Base-by-base conservation (phyloP, 208 protist genomes). In the Porcisia deanei region DNA sequence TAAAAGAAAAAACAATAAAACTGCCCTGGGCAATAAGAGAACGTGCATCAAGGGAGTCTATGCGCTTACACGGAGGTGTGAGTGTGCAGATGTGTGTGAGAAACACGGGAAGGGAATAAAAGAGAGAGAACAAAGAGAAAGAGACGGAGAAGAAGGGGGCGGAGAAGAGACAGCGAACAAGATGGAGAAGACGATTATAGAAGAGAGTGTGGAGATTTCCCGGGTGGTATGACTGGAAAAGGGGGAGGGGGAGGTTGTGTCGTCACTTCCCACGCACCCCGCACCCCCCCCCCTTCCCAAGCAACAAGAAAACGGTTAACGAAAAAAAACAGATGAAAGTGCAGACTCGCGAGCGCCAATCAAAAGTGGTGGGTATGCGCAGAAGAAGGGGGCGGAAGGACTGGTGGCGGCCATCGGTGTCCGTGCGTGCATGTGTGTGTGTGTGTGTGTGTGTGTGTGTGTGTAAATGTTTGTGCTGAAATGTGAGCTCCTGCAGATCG, bases 321-420 rank as follows among this genome's bases (percentile, higher is more conserved):
- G 37, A 37, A 45, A 52, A 70, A 70, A 70, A 55, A 55, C 65
- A 70, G 65, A 16, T 70, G 25, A 54, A 10, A 39, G n/a, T 53
- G 41, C n/a, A 57, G 25, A 12, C 10, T 39, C 41, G 30, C 45
- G 65, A 53, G 47, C 45, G 30, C 22, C 65, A 5, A 34, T 52
- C 65, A 55, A 70, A 57, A 70, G n/a, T 70, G 45, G 65, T 55
- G 12, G 34, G 65, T 43, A n/a, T 55, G 65, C 25, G 57, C 65
- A 55, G 61, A 66, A 45, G 61, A 16, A 22, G 61, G 16, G 43
- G 37, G 39, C 61, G 61, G 61, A 66, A 22, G 61, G 43, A 9
- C 39, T 41, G 39, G 20, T 7, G 39, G 61, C 39, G 39, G 39
- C 61, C 37, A 41, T 54, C n/a, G 9, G 41, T 70, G 45, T 22